These are phyloP conservation scores for Allium cepa DNA, from an alignment of 106 monocot species.

Conservation along the genomic window DNA sequence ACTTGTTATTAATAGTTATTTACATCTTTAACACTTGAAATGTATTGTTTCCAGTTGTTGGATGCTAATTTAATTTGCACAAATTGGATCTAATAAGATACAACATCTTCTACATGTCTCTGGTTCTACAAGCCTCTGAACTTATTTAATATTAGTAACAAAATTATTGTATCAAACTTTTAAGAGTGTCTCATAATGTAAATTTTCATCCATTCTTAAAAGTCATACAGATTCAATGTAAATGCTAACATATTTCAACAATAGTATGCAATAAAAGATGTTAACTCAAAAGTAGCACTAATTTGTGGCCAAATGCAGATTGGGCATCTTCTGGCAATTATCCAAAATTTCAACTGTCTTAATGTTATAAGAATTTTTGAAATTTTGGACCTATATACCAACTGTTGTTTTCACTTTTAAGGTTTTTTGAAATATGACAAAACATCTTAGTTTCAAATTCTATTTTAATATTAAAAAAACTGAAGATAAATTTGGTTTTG, in stretches of 20 bases:
- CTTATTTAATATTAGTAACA: neutral
- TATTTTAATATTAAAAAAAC: too few relatives aligned
- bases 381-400: too few relatives aligned
- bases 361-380: too few relatives aligned
- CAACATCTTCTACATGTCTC: neutral
- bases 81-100: neutral
- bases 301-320: neutral
- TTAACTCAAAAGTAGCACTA: neutral
- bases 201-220: neutral
- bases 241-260: neutral
- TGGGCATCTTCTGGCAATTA: conserved; percentile 5
- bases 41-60: too few relatives aligned
- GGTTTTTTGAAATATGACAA: too few relatives aligned
- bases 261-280: neutral
- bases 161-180: neutral
- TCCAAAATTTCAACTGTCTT: too few relatives aligned
- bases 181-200: neutral
- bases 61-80: too few relatives aligned
- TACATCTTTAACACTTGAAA: too few relatives aligned
- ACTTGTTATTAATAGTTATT: too few relatives aligned
- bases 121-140: neutral
- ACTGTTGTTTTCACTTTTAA: too few relatives aligned
- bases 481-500: too few relatives aligned
- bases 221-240: neutral
- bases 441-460: too few relatives aligned